Evolutionary conservation across 1,284 basidiomycete species (phyloP).

Genomic region (Singerocomus rubriflavus): DNA sequence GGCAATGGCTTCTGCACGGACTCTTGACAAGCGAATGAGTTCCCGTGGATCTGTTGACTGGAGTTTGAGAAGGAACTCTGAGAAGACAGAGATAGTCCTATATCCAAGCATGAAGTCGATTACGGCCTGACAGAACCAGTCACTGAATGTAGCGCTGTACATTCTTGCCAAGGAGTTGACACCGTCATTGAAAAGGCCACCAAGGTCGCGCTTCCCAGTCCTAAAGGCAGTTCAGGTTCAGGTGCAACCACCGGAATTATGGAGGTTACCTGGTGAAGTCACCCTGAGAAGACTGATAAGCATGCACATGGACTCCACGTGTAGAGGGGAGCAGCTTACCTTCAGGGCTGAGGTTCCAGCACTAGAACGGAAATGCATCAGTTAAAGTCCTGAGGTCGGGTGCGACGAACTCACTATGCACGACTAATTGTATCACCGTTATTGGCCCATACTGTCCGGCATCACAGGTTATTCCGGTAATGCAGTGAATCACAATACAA

Average conservation of each 20-base stretch:
- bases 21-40: slow-evolving; percentile 81
- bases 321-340: slow-evolving; percentile 36
- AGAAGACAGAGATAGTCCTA: slow-evolving; percentile 81
- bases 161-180: slow-evolving; percentile 87
- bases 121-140: slow-evolving; percentile 95
- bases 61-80: slow-evolving; percentile 85
- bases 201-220: slow-evolving; percentile 91
- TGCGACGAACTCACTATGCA: slow-evolving; percentile 67
- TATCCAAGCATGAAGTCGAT: slow-evolving; percentile 92
- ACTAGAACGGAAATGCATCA: slow-evolving; percentile 36
- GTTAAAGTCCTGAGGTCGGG: background rate
- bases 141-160: slow-evolving; percentile 85
- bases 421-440: slow-evolving; percentile 88
- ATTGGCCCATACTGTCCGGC: slow-evolving; percentile 83
- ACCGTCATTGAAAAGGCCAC: slow-evolving; percentile 90
- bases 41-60: slow-evolving; percentile 89
- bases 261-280: slow-evolving; percentile 78
- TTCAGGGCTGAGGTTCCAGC: slow-evolving; percentile 92
- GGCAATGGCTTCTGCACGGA: slow-evolving; percentile 88
- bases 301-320: background rate
- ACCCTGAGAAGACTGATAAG: slow-evolving; percentile 48
- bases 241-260: background rate
- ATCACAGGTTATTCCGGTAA: slow-evolving; percentile 3
- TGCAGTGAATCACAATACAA: slow-evolving; percentile 19
- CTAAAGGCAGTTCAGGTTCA: slow-evolving; percentile 36